These are phyloP conservation scores for Pelargonium australe DNA, from an alignment of 441 rosid genomes.

Conservation along the genomic window DNA sequence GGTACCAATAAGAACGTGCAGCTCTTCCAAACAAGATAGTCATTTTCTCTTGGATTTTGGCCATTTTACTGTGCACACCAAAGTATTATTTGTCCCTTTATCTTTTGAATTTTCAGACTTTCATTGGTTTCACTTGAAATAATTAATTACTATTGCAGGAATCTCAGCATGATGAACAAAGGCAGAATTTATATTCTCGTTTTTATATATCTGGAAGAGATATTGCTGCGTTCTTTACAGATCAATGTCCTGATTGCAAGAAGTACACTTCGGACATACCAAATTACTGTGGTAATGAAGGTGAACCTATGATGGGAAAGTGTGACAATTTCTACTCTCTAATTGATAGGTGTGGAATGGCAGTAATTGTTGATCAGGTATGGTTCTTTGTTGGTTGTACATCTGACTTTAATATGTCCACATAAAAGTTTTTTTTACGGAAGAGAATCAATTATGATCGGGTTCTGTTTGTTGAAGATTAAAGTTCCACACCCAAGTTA, in stretches of 20 bases:
- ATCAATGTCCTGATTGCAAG: slow-evolving; percentile 50
- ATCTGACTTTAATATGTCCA: background rate
- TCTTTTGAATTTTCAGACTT: slow-evolving; percentile 20
- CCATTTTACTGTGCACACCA: slow-evolving; percentile 81
- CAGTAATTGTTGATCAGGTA: slow-evolving; percentile 96
- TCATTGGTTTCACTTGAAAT: slow-evolving; percentile 24
- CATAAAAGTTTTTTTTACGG: slow-evolving; percentile 10
- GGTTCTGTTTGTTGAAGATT: slow-evolving; percentile 45
- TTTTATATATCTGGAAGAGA: slow-evolving; percentile 92
- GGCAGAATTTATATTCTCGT: slow-evolving; percentile 82
- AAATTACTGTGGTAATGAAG: slow-evolving; percentile 34
- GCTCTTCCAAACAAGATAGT: slow-evolving; percentile 60
- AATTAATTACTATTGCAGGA: slow-evolving; percentile 48
- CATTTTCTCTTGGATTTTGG: slow-evolving; percentile 97
- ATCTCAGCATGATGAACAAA: slow-evolving; percentile 63
- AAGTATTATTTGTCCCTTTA: slow-evolving; percentile 42
- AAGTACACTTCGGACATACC: slow-evolving; percentile 37
- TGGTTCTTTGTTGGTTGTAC: slow-evolving; percentile 9
- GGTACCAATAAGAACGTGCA: slow-evolving; percentile 68
- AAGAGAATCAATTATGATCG: slow-evolving; percentile 13
- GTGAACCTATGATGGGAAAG: slow-evolving; percentile 34
- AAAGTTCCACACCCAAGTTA: slow-evolving; percentile 78
- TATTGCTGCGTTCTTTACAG: slow-evolving; percentile 89
- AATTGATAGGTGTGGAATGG: slow-evolving; percentile 94
- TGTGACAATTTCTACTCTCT: slow-evolving; percentile 59